Conservation (phyloP, 257 asterid species). For the Jacaranda mimosifolia region DNA sequence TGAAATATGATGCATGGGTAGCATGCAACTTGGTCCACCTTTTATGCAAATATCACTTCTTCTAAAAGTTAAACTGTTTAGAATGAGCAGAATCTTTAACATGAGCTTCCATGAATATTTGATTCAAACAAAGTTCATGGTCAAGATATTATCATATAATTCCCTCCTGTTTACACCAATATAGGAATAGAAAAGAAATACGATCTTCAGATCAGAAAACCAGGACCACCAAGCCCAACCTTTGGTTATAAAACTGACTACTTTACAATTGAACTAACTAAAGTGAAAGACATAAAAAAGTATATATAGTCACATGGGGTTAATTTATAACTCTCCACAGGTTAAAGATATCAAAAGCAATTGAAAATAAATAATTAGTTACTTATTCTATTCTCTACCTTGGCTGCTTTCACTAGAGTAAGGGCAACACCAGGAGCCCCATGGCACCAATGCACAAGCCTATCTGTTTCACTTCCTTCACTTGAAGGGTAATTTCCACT, state of each 20-base stretch:
- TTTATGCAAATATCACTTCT: neutral
- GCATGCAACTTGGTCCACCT: neutral
- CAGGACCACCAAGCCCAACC: too few relatives aligned
- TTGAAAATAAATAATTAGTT: neutral
- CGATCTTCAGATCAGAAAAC: too few relatives aligned
- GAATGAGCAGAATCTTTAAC: neutral
- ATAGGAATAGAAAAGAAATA: too few relatives aligned
- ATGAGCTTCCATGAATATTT: neutral
- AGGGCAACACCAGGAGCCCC: constrained; percentile 88
- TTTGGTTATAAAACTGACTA: too few relatives aligned
- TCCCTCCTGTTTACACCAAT: too few relatives aligned
- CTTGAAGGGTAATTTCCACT: constrained; percentile 88
- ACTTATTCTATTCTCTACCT: constrained; percentile 46
- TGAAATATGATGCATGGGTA: neutral
- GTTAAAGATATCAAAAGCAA: constrained; percentile 5
- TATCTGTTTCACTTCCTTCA: constrained; percentile 72
- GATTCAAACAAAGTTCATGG: neutral
- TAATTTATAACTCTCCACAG: neutral
- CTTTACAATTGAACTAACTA: too few relatives aligned
- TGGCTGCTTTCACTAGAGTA: constrained; percentile 80
- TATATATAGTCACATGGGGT: too few relatives aligned
- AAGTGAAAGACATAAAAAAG: too few relatives aligned
- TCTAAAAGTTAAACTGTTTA: neutral
- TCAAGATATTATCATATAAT: too few relatives aligned
- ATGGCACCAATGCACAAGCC: constrained; percentile 93